These are phyloP conservation scores for Rhizomucor miehei DNA, from an alignment of 371 early-diverging fungal genomes.

Conservation along the genomic window DNA sequence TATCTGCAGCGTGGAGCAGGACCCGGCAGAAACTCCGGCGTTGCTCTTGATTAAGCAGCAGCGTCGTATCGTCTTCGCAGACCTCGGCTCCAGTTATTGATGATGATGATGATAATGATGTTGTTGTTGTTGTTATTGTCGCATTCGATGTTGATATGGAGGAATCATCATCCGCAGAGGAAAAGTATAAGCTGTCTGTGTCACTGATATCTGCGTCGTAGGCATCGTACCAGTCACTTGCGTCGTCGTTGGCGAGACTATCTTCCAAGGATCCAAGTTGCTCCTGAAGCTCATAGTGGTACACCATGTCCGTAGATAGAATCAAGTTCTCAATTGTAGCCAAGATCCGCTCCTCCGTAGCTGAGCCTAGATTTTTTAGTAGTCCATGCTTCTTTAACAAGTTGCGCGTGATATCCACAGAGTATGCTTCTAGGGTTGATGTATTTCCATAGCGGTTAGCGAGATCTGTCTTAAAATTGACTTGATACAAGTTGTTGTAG, in stretches of 20 bases:
- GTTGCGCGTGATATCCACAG: slow-evolving; percentile 61
- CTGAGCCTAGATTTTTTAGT: slow-evolving; percentile 24
- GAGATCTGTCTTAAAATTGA: slow-evolving; percentile 71
- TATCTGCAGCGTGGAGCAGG: slow-evolving; percentile 85
- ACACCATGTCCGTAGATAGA: slow-evolving; percentile 19
- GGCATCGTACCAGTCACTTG: background rate
- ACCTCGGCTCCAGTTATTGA: background rate
- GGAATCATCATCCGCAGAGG: background rate
- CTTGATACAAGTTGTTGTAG: slow-evolving; percentile 80
- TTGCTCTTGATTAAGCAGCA: slow-evolving; percentile 33
- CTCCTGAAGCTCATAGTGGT: slow-evolving; percentile 19
- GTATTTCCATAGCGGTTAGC: slow-evolving; percentile 60
- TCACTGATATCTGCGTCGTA: slow-evolving; percentile 1
- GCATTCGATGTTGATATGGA: background rate
- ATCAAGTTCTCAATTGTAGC: slow-evolving; percentile 13
- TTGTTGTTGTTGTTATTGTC: background rate
- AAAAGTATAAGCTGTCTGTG: background rate
- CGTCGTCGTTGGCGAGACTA: background rate
- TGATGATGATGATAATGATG: too few species aligned
- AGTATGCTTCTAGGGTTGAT: slow-evolving; percentile 79
- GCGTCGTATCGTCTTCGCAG: slow-evolving; percentile 2
- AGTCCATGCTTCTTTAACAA: slow-evolving; percentile 62
- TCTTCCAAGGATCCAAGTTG: slow-evolving; percentile 7
- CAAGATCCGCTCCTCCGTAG: slow-evolving; percentile 4
- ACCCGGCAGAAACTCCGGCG: slow-evolving; percentile 62